Conservation (phyloP, 352 stramenopile genomes). For the Phytophthora vignae region DNA sequence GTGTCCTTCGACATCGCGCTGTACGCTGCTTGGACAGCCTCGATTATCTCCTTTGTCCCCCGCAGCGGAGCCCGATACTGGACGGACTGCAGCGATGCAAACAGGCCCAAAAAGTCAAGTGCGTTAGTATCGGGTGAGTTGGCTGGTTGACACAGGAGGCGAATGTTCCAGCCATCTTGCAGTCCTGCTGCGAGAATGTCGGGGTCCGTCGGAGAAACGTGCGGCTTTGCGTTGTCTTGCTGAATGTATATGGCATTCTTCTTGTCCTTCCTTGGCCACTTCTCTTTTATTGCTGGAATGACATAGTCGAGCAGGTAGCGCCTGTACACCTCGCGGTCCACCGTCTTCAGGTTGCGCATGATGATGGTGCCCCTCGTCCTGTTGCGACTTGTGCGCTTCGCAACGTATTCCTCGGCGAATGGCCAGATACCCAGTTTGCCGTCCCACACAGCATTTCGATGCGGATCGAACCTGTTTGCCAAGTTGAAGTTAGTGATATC, state of each 20-base stretch:
- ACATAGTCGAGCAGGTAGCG: background rate
- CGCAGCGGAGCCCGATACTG: too few species aligned
- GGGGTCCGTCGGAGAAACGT: background rate
- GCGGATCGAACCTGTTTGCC: background rate
- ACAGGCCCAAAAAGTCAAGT: background rate
- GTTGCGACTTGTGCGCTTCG: slow-evolving; percentile 28
- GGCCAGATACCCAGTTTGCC: slow-evolving; percentile 41
- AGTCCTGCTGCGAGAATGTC: background rate
- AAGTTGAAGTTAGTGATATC: too few species aligned
- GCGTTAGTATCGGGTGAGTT: background rate
- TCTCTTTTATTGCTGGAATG: background rate
- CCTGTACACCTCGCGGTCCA: background rate
- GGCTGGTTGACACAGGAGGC: background rate
- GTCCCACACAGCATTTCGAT: background rate
- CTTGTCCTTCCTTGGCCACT: background rate
- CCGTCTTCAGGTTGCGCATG: background rate
- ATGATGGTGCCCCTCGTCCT: slow-evolving; percentile 8
- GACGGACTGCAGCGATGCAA: background rate
- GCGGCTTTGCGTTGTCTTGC: background rate
- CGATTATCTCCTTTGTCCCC: too few species aligned
- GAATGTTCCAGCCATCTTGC: background rate
- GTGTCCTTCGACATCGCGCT: background rate
- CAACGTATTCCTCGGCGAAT: slow-evolving; percentile 25
- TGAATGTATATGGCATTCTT: background rate
- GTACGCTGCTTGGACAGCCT: too few species aligned